phyloP scores from a whole-genome alignment of 768 basidiomycete species.

The Cyclocybe cylindracea region DNA sequence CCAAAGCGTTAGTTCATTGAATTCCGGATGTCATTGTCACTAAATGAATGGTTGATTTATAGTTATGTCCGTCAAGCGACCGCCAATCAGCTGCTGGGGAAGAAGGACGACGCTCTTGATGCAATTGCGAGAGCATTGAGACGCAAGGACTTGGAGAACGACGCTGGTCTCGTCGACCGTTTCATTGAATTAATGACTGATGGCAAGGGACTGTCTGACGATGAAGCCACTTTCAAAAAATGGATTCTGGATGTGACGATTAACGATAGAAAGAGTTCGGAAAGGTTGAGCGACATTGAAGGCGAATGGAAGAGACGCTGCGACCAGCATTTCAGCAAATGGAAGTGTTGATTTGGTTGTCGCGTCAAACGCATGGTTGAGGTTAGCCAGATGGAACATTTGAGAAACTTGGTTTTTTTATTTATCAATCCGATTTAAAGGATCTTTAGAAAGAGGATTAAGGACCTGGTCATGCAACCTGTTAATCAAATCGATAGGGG shows the following conservation, averaged over 20 bases:
- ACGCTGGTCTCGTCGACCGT: conserved; percentile 22
- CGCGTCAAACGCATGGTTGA: too few species aligned
- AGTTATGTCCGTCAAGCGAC: conserved; percentile 35
- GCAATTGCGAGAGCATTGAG: conserved; percentile 24
- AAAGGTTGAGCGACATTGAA: conserved; percentile 15
- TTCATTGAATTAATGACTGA: conserved; percentile 23
- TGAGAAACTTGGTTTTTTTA: too few species aligned
- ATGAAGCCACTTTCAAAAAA: conserved; percentile 21
- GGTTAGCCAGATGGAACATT: too few species aligned
- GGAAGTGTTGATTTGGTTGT: background rate
- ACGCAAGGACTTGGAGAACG: conserved; percentile 24
- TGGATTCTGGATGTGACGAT: conserved; percentile 19
- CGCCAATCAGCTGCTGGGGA: conserved; percentile 21
- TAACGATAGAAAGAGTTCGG: conserved; percentile 10
- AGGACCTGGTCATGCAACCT: too few species aligned
- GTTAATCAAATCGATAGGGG: too few species aligned
- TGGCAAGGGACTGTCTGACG: conserved; percentile 23
- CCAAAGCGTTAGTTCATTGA: conserved; percentile 28
- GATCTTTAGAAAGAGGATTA: too few species aligned
- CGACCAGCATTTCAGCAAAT: conserved; percentile 17
- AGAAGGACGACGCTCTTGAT: conserved; percentile 23
- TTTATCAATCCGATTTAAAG: too few species aligned
- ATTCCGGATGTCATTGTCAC: background rate
- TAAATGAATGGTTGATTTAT: background rate
- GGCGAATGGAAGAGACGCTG: conserved; percentile 22